Conservation (phyloP, 768 basidiomycete genomes). For the Panaeolus cyanescens region DNA sequence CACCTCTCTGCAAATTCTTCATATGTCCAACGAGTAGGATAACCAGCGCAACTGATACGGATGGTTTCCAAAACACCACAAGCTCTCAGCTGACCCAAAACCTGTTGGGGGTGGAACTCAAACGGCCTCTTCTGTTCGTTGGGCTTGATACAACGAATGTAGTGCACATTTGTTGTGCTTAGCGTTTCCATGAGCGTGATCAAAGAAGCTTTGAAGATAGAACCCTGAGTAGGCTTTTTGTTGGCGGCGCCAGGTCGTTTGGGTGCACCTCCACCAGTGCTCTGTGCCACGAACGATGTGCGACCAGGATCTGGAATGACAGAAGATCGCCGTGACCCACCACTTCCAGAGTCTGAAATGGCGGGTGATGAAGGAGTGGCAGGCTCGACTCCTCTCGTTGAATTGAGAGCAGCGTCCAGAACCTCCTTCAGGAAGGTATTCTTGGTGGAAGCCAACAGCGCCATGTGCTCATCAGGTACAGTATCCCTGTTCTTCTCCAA, state of each 20-base stretch:
- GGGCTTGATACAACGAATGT: slow-evolving; percentile 99
- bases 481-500: slow-evolving; percentile 99
- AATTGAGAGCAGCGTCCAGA: slow-evolving; percentile 84
- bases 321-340: slow-evolving; percentile 78
- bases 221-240: slow-evolving; percentile 96
- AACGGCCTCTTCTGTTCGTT: slow-evolving; percentile 96
- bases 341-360: slow-evolving; percentile 75
- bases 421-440: slow-evolving; percentile 96
- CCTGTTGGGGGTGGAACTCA: slow-evolving; percentile 96
- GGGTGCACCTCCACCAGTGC: slow-evolving; percentile 38
- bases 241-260: slow-evolving; percentile 68
- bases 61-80: slow-evolving; percentile 99
- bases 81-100: slow-evolving; percentile 90
- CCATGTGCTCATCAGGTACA: slow-evolving; percentile 97
- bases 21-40: slow-evolving; percentile 97
- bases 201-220: slow-evolving; percentile 96
- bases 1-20: slow-evolving; percentile 98
- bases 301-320: slow-evolving; percentile 89
- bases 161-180: slow-evolving; percentile 96
- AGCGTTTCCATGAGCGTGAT: slow-evolving; percentile 97
- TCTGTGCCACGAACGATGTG: slow-evolving; percentile 62
- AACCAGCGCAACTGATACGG: slow-evolving; percentile 97
- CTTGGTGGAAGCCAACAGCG: slow-evolving; percentile 80
- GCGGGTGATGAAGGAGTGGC: slow-evolving; percentile 76
- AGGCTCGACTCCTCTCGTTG: slow-evolving; percentile 64